Conservation (phyloP, 768 basidiomycete genomes). For the Neoboletus subvelutipes region DNA sequence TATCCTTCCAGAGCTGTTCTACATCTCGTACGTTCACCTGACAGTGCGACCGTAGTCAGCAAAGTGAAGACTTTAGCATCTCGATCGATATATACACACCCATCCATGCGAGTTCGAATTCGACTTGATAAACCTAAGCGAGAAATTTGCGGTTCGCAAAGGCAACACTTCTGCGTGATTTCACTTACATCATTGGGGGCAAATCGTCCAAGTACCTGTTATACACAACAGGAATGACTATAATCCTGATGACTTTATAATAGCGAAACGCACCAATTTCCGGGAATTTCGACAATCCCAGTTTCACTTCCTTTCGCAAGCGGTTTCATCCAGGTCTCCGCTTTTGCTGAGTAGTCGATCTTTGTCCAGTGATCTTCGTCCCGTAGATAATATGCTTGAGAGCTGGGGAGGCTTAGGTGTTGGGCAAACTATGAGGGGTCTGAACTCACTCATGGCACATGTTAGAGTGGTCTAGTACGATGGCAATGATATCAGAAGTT, state of each 20-base stretch:
- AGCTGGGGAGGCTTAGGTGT: conserved; percentile 31
- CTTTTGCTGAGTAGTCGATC: conserved; percentile 60
- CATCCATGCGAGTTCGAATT: conserved; percentile 71
- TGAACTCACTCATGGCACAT: conserved; percentile 49
- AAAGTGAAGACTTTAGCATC: not conserved
- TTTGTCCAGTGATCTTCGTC: conserved; percentile 72
- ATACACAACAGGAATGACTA: not conserved
- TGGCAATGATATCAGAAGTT: conserved; percentile 4
- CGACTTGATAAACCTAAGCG: conserved; percentile 65
- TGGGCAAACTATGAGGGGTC: not conserved
- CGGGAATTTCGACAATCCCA: conserved; percentile 62
- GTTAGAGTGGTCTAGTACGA: conserved; percentile 51
- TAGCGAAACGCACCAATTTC: conserved; percentile 53
- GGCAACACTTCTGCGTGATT: not conserved
- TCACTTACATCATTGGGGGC: conserved; percentile 65
- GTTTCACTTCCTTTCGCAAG: conserved; percentile 62
- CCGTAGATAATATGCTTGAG: conserved; percentile 66
- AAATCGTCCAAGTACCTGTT: conserved; percentile 68
- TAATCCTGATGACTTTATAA: not conserved
- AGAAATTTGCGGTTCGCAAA: not conserved
- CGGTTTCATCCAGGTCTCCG: conserved; percentile 74
- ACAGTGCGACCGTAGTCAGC: not conserved
- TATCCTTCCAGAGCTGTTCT: conserved; percentile 76
- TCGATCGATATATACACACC: conserved; percentile 34
- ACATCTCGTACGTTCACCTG: conserved; percentile 65